A percentile compares a stretch with the other conserved stretches of the same genome.
These are phyloP conservation scores for Paecilomyces variotii DNA, from an alignment of 2,329 filamentous ascomycete genomes.

Conservation along the genomic window DNA sequence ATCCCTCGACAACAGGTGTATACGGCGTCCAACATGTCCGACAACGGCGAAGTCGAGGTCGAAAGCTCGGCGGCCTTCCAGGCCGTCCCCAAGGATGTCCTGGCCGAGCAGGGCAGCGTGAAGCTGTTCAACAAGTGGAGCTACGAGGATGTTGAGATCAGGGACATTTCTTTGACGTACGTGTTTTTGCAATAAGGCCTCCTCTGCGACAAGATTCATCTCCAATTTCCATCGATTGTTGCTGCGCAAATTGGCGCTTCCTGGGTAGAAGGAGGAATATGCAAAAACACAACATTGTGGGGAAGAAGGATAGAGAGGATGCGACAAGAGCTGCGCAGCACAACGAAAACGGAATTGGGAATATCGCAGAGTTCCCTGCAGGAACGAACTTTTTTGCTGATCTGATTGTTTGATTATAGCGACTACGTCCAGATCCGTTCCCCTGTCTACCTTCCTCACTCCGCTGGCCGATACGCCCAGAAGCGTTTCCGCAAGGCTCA, in stretches of 20 bases:
- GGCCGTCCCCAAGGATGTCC: slow-evolving; percentile 88
- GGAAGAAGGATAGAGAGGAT: neutral
- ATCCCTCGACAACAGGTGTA: slow-evolving; percentile 32
- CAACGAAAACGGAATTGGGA: slow-evolving; percentile 2
- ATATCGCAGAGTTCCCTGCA: neutral
- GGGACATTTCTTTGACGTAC: slow-evolving; percentile 99
- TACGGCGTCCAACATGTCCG: slow-evolving; percentile 68
- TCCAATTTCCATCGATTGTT: neutral
- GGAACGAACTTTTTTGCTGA: slow-evolving; percentile 20
- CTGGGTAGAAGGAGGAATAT: slow-evolving; percentile 8
- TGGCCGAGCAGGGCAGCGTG: slow-evolving; percentile 79
- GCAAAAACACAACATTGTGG: slow-evolving; percentile 1
- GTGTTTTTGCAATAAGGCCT: slow-evolving; percentile 30
- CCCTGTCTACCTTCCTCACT: slow-evolving; percentile 98
- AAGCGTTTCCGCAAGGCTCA: slow-evolving; percentile 99
- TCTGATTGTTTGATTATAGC: slow-evolving; percentile 45
- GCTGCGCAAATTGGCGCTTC: slow-evolving; percentile 3
- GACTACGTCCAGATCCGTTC: slow-evolving; percentile 99
- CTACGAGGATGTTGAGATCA: slow-evolving; percentile 99
- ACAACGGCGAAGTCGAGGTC: slow-evolving; percentile 89
- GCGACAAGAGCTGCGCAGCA: neutral
- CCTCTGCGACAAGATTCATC: neutral
- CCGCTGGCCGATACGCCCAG: slow-evolving; percentile 93
- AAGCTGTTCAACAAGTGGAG: slow-evolving; percentile 98
- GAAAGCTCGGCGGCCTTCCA: slow-evolving; percentile 62